These are phyloP conservation scores for Jamesozyma hellenica DNA, from an alignment of 805 yeast species.

Conservation along the genomic window DNA sequence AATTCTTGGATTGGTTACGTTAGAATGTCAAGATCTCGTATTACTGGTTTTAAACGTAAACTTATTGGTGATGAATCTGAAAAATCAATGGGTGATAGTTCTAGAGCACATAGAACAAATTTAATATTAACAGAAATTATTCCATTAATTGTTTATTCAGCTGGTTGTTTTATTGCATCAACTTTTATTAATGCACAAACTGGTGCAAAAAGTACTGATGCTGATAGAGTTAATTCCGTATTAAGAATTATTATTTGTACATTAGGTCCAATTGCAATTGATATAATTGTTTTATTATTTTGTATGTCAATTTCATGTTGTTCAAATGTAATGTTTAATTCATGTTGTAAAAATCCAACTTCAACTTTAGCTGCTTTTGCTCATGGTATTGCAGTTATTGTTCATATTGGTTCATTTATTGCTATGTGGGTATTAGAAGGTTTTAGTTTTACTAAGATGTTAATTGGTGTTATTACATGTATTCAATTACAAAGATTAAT, in stretches of 20 bases:
- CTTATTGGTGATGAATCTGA: constrained; percentile 67
- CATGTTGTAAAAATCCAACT: constrained; percentile 95
- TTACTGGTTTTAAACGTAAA: constrained; percentile 73
- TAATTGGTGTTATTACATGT: constrained; percentile 75
- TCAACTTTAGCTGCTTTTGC: constrained; percentile 92
- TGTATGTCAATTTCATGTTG: constrained; percentile 84
- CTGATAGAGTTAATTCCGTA: constrained; percentile 51
- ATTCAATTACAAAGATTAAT: constrained; percentile 78
- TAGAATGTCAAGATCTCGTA: constrained; percentile 71
- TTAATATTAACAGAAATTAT: constrained; percentile 58
- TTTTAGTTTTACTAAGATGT: constrained; percentile 76
- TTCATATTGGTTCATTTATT: constrained; percentile 78
- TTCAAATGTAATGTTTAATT: constrained; percentile 85
- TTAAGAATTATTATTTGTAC: constrained; percentile 70
- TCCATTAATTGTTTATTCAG: constrained; percentile 63
- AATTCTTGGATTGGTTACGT: constrained; percentile 82
- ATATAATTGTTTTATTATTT: constrained; percentile 71
- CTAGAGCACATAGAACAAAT: constrained; percentile 75
- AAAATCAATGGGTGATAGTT: constrained; percentile 70
- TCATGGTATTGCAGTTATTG: constrained; percentile 87
- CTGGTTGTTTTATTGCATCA: constrained; percentile 69
- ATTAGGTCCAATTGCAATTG: constrained; percentile 81
- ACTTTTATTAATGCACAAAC: constrained; percentile 78
- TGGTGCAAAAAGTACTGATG: constrained; percentile 47
- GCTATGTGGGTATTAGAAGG: constrained; percentile 96